A percentile compares a stretch with the other conserved stretches of the same genome.
These are phyloP conservation scores for Xylariales sp. DNA, from an alignment of 2,329 filamentous ascomycete genomes.

Conservation along the genomic window DNA sequence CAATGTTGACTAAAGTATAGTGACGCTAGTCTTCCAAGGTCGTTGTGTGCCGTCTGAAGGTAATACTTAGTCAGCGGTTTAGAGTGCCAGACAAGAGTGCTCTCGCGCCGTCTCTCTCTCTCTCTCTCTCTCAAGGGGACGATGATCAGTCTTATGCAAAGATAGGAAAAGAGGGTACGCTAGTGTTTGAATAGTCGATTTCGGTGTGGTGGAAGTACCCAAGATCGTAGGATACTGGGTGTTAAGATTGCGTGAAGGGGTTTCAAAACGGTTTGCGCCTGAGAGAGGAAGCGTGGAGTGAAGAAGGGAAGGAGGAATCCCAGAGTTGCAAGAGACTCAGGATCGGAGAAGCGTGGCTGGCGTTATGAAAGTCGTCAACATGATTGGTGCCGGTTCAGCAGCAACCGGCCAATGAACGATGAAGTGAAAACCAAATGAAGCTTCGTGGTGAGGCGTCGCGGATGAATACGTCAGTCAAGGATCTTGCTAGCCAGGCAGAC, in stretches of 20 bases:
- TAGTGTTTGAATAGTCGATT: no score
- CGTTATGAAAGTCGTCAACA: slow-evolving; percentile 34
- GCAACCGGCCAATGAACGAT: slow-evolving; percentile 35
- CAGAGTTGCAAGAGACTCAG: slow-evolving; percentile 22
- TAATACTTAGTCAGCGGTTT: no score
- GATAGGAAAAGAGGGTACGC: no score
- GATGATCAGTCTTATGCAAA: no score
- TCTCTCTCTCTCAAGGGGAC: no score
- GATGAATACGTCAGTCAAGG: slow-evolving; percentile 33
- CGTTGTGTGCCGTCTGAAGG: no score
- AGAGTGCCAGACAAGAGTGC: no score
- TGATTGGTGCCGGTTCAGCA: slow-evolving; percentile 37
- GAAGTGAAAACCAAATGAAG: slow-evolving; percentile 20
- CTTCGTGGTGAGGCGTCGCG: slow-evolving; percentile 24
- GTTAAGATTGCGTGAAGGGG: no score
- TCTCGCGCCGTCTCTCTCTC: no score
- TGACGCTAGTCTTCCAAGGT: no score
- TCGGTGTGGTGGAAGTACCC: background rate
- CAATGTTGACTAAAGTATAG: no score
- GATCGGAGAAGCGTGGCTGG: slow-evolving; percentile 36
- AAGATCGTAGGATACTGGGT: no score
- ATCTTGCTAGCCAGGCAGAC: slow-evolving; percentile 27
- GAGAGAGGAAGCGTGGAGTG: slow-evolving; percentile 1
- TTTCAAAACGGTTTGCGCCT: background rate
- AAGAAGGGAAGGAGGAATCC: slow-evolving; percentile 14